A percentile compares a stretch with the other conserved stretches of the same genome.
Conservation (phyloP, 805 yeast genomes). For the Alloascoidea hylecoeti region DNA sequence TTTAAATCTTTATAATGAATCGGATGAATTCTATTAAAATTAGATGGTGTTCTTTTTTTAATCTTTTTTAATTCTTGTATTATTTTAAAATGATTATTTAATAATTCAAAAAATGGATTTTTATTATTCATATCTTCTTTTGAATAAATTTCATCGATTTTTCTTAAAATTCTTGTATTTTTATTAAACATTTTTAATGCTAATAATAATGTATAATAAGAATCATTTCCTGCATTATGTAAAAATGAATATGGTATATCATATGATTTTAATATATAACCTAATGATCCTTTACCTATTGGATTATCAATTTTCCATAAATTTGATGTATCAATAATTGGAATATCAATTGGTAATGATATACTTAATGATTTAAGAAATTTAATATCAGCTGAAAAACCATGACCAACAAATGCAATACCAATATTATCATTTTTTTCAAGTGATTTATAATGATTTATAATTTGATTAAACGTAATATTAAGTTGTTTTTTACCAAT, state of each 20-base stretch:
- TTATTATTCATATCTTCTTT: no score
- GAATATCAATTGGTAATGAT: background rate
- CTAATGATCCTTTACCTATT: background rate
- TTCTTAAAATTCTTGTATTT: background rate
- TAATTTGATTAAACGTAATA: no score
- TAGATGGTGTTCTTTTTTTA: no score
- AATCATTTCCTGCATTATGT: background rate
- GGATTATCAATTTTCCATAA: background rate
- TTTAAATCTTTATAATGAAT: no score
- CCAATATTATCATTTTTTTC: background rate
- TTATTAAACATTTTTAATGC: background rate
- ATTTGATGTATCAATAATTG: background rate
- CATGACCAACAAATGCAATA: background rate
- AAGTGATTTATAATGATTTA: no score
- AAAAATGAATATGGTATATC: background rate
- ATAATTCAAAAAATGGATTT: no score
- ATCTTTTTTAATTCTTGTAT: no score
- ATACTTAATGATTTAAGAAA: background rate
- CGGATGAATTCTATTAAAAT: no score
- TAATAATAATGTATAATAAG: background rate
- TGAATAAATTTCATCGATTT: no score
- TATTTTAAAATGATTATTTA: no score
- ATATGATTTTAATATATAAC: background rate
- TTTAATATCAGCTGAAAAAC: background rate
- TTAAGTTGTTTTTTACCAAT: no score